phyloP scores from a whole-genome alignment of 108 stramenopile genomes.

The Fragilariopsis cylindrus region DNA sequence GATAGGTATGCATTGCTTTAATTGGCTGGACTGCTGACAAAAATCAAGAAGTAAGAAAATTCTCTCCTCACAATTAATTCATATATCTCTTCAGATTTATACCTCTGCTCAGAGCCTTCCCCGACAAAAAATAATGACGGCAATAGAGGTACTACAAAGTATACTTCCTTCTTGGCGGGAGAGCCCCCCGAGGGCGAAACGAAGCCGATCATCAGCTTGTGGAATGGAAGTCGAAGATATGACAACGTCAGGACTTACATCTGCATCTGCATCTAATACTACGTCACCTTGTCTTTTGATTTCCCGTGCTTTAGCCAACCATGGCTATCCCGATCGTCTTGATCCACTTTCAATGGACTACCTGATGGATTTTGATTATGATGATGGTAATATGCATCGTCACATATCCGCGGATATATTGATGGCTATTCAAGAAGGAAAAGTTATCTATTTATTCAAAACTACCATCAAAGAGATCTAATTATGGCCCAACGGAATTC shows the following conservation, averaged over 20 bases:
- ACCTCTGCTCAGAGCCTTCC: no score
- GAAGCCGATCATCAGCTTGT: not conserved
- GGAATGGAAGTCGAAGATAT: constrained; percentile 4
- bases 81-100: no score
- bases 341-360: constrained; percentile 15
- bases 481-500: constrained; percentile 48
- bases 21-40: no score
- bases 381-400: not conserved
- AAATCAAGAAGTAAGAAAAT: no score
- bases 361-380: constrained; percentile 13
- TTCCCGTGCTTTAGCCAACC: not conserved
- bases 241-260: no score
- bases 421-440: constrained; percentile 51
- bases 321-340: constrained; percentile 10
- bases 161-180: not conserved
- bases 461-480: constrained; percentile 36
- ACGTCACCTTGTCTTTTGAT: not conserved
- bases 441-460: constrained; percentile 43
- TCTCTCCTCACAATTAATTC: no score
- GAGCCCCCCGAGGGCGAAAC: constrained; percentile 6
- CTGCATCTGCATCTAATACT: no score
- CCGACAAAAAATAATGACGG: not conserved
- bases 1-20: no score
- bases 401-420: constrained; percentile 38
- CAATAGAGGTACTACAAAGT: not conserved